These are phyloP conservation scores for Filobasidium floriforme DNA, from an alignment of 768 basidiomycete genomes.

Conservation along the genomic window DNA sequence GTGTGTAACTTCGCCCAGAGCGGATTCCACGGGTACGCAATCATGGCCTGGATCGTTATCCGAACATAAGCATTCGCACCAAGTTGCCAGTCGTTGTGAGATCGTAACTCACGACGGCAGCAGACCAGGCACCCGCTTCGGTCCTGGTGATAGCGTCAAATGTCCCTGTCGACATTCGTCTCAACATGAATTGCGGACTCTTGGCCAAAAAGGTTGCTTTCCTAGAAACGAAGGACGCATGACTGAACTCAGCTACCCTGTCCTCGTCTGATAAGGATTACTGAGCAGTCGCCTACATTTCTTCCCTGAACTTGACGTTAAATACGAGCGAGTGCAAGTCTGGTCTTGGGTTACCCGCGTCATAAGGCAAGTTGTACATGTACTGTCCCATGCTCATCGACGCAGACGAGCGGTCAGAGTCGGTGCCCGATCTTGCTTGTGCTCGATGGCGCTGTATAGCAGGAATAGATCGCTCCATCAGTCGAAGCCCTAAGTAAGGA, in stretches of 20 bases:
- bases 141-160: conserved; percentile 3
- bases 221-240: neutral
- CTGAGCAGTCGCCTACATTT: neutral
- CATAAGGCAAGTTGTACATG: neutral
- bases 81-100: no score
- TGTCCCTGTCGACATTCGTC: neutral
- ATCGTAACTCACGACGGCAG: neutral
- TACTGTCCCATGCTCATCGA: neutral
- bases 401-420: no score
- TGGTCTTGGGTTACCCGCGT: neutral
- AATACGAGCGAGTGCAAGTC: neutral
- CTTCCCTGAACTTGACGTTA: conserved; percentile 1
- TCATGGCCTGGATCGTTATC: neutral
- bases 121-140: neutral
- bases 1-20: neutral
- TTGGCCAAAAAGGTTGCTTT: neutral
- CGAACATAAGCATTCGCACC: no score
- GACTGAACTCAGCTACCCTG: no score
- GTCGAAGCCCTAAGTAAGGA: no score
- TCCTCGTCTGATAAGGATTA: no score
- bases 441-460: neutral
- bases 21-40: neutral
- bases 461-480: neutral
- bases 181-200: neutral
- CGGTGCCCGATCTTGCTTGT: neutral